Conservation (phyloP, 2,329 filamentous ascomycete genomes). For the Nannizziopsis arthrosporioides region DNA sequence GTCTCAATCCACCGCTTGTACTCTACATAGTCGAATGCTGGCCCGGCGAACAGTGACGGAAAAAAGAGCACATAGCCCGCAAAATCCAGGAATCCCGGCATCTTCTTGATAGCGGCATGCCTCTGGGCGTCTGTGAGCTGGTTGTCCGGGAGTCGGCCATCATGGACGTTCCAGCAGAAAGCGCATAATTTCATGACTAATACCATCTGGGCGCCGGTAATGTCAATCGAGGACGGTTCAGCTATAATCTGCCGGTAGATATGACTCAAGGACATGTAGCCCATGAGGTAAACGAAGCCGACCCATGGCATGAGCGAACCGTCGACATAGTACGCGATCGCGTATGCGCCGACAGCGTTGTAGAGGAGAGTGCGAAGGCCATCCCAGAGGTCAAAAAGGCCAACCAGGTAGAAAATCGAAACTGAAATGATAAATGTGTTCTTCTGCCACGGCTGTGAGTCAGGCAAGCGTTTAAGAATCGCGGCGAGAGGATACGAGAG, state of each 20-base stretch:
- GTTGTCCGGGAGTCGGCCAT: slow-evolving; percentile 66
- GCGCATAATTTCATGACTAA: slow-evolving; percentile 93
- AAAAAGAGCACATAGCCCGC: slow-evolving; percentile 91
- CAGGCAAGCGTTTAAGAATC: slow-evolving; percentile 78
- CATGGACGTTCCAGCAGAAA: slow-evolving; percentile 97
- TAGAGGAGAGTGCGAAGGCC: slow-evolving; percentile 70
- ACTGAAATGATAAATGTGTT: slow-evolving; percentile 75
- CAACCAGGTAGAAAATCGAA: slow-evolving; percentile 81
- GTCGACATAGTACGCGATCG: slow-evolving; percentile 69
- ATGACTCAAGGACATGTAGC: slow-evolving; percentile 85
- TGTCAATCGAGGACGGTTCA: slow-evolving; percentile 60
- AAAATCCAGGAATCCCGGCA: slow-evolving; percentile 71
- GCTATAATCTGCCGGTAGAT: slow-evolving; percentile 64
- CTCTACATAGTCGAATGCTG: slow-evolving; percentile 88
- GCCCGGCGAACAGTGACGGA: slow-evolving; percentile 75
- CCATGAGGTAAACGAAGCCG: slow-evolving; percentile 87
- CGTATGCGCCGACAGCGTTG: slow-evolving; percentile 67
- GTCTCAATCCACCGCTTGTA: slow-evolving; percentile 89
- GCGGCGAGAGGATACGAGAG: slow-evolving; percentile 85
- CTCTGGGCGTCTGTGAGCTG: slow-evolving; percentile 81
- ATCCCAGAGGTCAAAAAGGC: slow-evolving; percentile 83
- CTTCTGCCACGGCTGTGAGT: slow-evolving; percentile 69
- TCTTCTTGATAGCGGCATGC: slow-evolving; percentile 60
- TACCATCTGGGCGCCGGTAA: slow-evolving; percentile 95
- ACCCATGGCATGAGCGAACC: slow-evolving; percentile 97